Evolutionary conservation across 2,329 filamentous ascomycete species (phyloP).

Genomic region (Grosmannia huntii): DNA sequence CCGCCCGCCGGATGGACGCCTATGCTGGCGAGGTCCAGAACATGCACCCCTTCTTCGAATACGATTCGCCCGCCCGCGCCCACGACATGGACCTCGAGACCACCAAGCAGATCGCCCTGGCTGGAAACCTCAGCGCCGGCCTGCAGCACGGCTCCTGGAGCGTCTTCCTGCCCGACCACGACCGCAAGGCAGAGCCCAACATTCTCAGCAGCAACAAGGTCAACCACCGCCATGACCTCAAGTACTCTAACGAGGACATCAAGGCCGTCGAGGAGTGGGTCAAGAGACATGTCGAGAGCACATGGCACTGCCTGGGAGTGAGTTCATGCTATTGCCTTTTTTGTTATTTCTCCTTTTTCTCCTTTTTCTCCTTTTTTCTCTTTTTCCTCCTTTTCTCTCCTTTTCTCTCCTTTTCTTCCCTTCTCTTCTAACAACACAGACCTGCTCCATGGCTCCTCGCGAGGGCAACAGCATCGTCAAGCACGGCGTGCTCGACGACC

Average conservation of each 20-base stretch:
- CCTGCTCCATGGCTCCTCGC: conserved; percentile 64
- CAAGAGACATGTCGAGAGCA: conserved; percentile 62
- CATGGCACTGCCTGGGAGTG: conserved; percentile 49
- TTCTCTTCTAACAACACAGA: conserved; percentile 18
- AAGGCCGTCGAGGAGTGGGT: conserved; percentile 56
- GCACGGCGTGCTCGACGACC: conserved; percentile 65
- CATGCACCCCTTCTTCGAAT: conserved; percentile 62
- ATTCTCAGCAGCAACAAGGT: conserved; percentile 52
- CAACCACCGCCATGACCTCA: conserved; percentile 46
- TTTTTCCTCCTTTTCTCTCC: not conserved
- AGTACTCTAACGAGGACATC: conserved; percentile 52
- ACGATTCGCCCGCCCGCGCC: conserved; percentile 55
- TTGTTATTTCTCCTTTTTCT: not conserved
- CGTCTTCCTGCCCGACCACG: conserved; percentile 39
- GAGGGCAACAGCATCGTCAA: conserved; percentile 72
- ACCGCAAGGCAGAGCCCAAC: conserved; percentile 30
- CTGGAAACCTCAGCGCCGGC: conserved; percentile 56
- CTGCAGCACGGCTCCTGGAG: conserved; percentile 67
- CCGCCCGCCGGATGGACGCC: conserved; percentile 62
- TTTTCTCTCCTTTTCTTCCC: not conserved
- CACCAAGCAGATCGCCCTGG: conserved; percentile 62
- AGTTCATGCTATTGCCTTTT: too few relatives aligned
- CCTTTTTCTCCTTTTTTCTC: not conserved
- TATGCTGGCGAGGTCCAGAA: conserved; percentile 61
- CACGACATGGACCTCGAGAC: conserved; percentile 63